These are phyloP conservation scores for Pleurotus citrinopileatus DNA, from an alignment of 768 basidiomycete genomes.

Conservation along the genomic window DNA sequence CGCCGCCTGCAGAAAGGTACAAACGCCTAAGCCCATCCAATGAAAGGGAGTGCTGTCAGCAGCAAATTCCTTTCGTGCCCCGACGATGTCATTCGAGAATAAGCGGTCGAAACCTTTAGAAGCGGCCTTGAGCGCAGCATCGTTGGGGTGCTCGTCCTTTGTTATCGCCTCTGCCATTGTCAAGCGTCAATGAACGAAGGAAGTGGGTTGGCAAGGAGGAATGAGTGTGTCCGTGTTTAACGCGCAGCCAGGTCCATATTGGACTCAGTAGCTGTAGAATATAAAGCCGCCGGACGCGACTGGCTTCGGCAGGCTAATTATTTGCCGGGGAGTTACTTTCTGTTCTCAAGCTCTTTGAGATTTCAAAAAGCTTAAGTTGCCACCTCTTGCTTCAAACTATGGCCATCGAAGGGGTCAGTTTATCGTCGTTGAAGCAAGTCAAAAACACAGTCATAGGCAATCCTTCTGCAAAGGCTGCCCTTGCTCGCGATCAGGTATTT, in stretches of 20 bases:
- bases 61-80: conserved; percentile 51
- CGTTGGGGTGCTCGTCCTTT: conserved; percentile 11
- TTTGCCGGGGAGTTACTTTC: too few species aligned
- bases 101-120: conserved; percentile 61
- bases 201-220: background rate
- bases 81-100: conserved; percentile 63
- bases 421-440: conserved; percentile 44
- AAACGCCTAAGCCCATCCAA: conserved; percentile 66
- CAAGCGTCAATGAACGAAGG: background rate
- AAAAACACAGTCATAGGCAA: conserved; percentile 83
- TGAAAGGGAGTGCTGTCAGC: conserved; percentile 64
- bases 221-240: background rate
- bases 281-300: too few species aligned
- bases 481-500: conserved; percentile 55
- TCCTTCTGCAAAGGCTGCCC: conserved; percentile 61
- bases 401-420: conserved; percentile 24
- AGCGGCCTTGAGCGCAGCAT: conserved; percentile 31
- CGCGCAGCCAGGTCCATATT: conserved; percentile 1
- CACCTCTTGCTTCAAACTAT: conserved; percentile 8
- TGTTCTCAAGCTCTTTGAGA: too few species aligned
- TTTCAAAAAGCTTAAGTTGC: too few species aligned
- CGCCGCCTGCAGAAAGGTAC: conserved; percentile 73
- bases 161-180: background rate
- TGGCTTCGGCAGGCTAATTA: too few species aligned
- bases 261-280: too few species aligned